Conservation (phyloP, 306 rosid genomes). For the Pyrus communis region DNA sequence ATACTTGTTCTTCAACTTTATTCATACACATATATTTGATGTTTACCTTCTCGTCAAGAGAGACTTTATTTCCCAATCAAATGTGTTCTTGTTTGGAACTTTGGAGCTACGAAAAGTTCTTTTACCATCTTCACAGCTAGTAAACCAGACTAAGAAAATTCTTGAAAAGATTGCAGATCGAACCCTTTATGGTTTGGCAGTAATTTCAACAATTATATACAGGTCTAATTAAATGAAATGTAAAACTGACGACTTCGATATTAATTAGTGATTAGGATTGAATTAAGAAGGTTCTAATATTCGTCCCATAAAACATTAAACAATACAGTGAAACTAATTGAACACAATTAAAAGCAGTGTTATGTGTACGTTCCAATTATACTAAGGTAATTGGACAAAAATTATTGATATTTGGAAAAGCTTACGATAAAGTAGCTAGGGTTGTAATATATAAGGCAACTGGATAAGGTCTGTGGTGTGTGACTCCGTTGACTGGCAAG, state of each 20-base stretch:
- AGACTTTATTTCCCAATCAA: neutral
- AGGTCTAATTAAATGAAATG: neutral
- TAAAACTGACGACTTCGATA: neutral
- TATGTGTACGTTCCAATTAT: neutral
- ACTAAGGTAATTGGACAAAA: constrained; percentile 6
- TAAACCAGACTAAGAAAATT: neutral
- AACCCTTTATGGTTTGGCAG: neutral
- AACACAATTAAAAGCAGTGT: neutral
- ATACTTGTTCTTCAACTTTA: neutral
- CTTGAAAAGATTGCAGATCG: neutral
- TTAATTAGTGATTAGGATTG: constrained; percentile 1
- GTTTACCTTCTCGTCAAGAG: neutral
- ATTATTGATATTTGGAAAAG: neutral
- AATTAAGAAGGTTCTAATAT: constrained; percentile 25
- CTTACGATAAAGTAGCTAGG: neutral
- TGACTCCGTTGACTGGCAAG: constrained; percentile 26
- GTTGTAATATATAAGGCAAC: neutral
- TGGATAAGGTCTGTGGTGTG: neutral
- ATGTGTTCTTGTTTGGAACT: neutral
- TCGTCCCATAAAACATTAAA: constrained; percentile 6
- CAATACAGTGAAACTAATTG: neutral
- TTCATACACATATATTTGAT: neutral
- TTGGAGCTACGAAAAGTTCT: neutral
- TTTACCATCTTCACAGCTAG: neutral
- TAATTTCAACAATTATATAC: neutral